phyloP scores from a whole-genome alignment of 345 rosid species.

The Aegle marmelos region DNA sequence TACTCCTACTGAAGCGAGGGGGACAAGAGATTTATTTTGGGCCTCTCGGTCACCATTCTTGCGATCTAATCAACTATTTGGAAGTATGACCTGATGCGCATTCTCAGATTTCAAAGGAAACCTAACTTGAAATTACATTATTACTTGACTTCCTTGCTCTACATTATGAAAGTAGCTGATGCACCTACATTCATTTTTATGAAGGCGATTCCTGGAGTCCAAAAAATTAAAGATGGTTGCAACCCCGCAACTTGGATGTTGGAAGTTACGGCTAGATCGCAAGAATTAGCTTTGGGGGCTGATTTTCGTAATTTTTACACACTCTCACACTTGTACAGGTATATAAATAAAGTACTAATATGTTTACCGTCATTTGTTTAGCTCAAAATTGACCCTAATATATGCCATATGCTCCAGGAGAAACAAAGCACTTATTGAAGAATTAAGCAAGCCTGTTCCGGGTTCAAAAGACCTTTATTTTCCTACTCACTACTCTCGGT shows the following conservation, averaged over 20 bases:
- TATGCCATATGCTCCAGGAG: slow-evolving; percentile 35
- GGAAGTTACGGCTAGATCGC: slow-evolving; percentile 37
- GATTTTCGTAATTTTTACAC: slow-evolving; percentile 39
- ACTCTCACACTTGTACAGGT: slow-evolving; percentile 39
- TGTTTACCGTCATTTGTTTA: background rate
- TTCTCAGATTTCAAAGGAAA: background rate
- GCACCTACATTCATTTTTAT: no score
- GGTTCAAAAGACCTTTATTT: slow-evolving; percentile 40
- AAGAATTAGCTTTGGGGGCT: slow-evolving; percentile 35
- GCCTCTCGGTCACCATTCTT: slow-evolving; percentile 30
- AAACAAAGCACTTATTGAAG: slow-evolving; percentile 46
- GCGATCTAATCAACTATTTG: slow-evolving; percentile 30
- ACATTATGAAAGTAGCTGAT: background rate
- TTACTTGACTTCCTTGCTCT: background rate
- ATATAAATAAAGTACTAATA: background rate
- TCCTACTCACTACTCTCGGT: slow-evolving; percentile 41
- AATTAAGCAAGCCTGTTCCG: slow-evolving; percentile 29
- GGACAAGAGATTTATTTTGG: slow-evolving; percentile 38
- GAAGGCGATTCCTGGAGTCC: slow-evolving; percentile 40
- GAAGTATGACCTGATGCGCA: slow-evolving; percentile 19
- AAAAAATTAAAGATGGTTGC: slow-evolving; percentile 39
- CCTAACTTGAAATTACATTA: background rate
- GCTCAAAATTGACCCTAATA: background rate
- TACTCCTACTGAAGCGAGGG: slow-evolving; percentile 38
- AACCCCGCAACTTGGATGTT: slow-evolving; percentile 60